Base-by-base conservation (phyloP, 2,329 filamentous ascomycete genomes). In the Botryotinia narcissicola region DNA sequence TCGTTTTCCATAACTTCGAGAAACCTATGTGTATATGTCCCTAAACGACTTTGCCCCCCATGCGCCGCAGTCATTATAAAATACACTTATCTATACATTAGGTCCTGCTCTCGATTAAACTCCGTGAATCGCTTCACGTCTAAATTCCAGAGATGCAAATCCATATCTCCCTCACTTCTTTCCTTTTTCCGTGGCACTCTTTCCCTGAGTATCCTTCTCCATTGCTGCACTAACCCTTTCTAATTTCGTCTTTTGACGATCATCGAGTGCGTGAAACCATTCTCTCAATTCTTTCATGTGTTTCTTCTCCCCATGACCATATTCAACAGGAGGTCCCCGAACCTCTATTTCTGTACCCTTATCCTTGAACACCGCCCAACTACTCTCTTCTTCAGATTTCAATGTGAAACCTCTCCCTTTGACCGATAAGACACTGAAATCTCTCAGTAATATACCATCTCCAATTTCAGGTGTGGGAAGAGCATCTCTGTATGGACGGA, bases 351-450 rank as follows among this genome's bases (percentile, higher is more conserved):
- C 80, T 62, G 82, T 80, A 57, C 82, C 78, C 20, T 73, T 74
- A 37, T 76, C 76, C 76, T 89, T 87, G 75, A 89, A 90, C 4
- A 91, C 87, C 2, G 87, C 89, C 87, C 90, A 91, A 71, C 87
- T 86, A 25, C 88, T 90, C 48, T 82, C 83, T 62, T 87, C 86
- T 18, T 78, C 78, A 20, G 79, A 80, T 66, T 85, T 82, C 68
- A 91, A 81, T 0, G 87, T 88, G 75, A 88, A 90, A 2, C 86
- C 88, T 70, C 86, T 86, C 63, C 83, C 84, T 73, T 86, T 85
- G 69, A 90, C 81, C 4, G 88, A 83, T 60, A 86, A 83, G 22
- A 90, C 86, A 42, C 84, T 83, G 75, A 91, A 88, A 66, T 85
- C 84, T 37, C 87, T 85, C 57, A 91, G 84, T 46, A 91, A 83